Percentiles rank a stretch among this genome's conserved stretches.
Evolutionary conservation across 139 green algal genomes (phyloP).

Genomic region (Raphidocelis subcapitata): DNA sequence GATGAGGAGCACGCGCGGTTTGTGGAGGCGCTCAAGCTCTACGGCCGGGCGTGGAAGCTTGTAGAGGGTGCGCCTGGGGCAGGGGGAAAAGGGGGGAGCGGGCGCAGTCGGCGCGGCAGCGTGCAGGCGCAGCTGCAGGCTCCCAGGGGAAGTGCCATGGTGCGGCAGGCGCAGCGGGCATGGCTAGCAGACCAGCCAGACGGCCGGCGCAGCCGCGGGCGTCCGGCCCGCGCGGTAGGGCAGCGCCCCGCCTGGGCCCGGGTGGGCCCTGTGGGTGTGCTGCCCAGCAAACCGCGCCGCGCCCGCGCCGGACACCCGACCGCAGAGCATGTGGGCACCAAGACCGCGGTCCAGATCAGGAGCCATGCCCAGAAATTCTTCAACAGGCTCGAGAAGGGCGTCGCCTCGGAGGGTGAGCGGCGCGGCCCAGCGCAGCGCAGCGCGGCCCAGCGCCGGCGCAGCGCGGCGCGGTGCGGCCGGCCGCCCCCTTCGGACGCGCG

Average conservation of each 20-base stretch:
- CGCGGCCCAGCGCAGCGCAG: conserved; percentile 74
- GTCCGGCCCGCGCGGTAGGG: no score
- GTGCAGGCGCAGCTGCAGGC: not conserved
- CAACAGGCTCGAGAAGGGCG: conserved; percentile 60
- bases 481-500: not conserved
- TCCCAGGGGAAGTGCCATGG: not conserved
- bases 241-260: no score
- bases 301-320: no score
- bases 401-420: conserved; percentile 20
- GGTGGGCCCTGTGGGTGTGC: no score
- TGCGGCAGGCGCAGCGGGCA: no score
- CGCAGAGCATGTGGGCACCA: conserved; percentile 87
- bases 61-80: conserved; percentile 46
- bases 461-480: not conserved
- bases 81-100: no score
- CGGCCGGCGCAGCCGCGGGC: no score
- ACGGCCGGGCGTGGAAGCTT: conserved; percentile 42
- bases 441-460: not conserved
- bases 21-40: conserved; percentile 65
- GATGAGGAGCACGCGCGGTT: conserved; percentile 72
- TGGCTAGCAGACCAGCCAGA: no score
- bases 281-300: no score
- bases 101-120: no score
- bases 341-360: conserved; percentile 91
- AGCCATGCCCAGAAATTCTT: conserved; percentile 94